A percentile compares a stretch with the other conserved stretches of the same genome.
phyloP scores from a whole-genome alignment of 2,329 filamentous ascomycete genomes.

The Cytospora paraplurivora region DNA sequence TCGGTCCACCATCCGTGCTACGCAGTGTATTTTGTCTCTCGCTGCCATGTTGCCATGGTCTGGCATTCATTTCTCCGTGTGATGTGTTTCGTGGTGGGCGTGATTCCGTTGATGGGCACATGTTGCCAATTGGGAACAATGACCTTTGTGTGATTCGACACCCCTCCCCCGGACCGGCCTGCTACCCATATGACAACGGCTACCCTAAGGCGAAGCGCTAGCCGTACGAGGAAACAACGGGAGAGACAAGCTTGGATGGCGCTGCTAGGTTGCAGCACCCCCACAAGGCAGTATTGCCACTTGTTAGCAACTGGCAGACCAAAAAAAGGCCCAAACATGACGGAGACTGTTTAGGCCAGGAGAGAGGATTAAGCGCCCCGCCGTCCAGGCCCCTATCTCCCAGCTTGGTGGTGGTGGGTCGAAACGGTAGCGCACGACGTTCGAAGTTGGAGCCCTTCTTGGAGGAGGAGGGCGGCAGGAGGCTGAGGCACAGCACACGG shows the following conservation, averaged over 20 bases:
- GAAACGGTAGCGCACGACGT: constrained; percentile 25
- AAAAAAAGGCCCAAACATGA: constrained; percentile 23
- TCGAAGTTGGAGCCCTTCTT: constrained; percentile 6
- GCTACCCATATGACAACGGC: not conserved
- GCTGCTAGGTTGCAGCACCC: constrained; percentile 5
- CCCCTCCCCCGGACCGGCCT: not conserved
- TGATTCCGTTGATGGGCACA: not conserved
- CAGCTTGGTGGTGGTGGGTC: not conserved
- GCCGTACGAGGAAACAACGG: constrained; percentile 4
- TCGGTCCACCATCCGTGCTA: not conserved
- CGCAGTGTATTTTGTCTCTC: not conserved
- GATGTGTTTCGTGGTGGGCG: constrained; percentile 2
- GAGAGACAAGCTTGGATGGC: constrained; percentile 1
- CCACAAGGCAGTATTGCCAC: constrained; percentile 1
- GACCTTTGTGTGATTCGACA: too few species aligned
- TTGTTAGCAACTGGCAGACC: constrained; percentile 8
- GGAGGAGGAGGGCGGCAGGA: constrained; percentile 5
- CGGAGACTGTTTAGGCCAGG: not conserved
- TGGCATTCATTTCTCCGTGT: constrained; percentile 6
- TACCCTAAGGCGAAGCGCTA: constrained; percentile 11
- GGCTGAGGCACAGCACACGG: constrained; percentile 7
- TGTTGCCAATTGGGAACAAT: not conserved
- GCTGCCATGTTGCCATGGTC: constrained; percentile 12
- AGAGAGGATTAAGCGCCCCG: not conserved
- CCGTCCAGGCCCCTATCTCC: not conserved